Base-by-base conservation (phyloP, 768 basidiomycete species). In the Holtermanniella nyarrowii region DNA sequence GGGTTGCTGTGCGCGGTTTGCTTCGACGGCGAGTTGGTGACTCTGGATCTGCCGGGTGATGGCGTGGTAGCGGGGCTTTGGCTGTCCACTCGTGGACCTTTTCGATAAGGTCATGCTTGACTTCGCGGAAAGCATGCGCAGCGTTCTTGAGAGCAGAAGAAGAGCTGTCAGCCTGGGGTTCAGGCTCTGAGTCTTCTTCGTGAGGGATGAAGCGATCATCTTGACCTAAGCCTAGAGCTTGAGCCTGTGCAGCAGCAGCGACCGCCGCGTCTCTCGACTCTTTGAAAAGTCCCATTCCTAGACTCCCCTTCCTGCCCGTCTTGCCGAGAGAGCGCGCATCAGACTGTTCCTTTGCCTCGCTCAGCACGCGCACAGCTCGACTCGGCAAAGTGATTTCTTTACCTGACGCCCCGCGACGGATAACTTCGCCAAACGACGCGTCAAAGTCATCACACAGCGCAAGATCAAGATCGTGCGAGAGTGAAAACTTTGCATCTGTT, bases 221-320 rank as follows among this genome's bases (percentile, higher is more conserved):
- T 16, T 37, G 18, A 46, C 3, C 47, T 41, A 22, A 48, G 22
- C 3, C 27, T 50, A 45, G 52, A 51, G 45, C 48, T 48, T 48
- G 54, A 46, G 26, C 48, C 50, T 22, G 49, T 26, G 3, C 26
- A 0, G n/a, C 25, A 43, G 24, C 49, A 18, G 25, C 55, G 20
- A 40, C 12, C 24, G 43, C 55, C 16, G 57, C 52, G 5, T 22
- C 60, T 25, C 64, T 56, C 4, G 59, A 66, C 56, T 73, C 72
- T 52, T 70, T 72, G 66, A 74, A 74, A 22, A 74, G 53, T 37
- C 73, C 71, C 62, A 74, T 64, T 7, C 70, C 71, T 46, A 74
- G 66, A 58, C 68, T 71, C 12, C 70, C 73, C 55, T 74, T 74
- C 46, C 74, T 55, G 5, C 69, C 71, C 4, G 59, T 58, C 48